Conservation (phyloP, 192 early-diverging fungal genomes). For the Phlyctochytrium planicorne region DNA sequence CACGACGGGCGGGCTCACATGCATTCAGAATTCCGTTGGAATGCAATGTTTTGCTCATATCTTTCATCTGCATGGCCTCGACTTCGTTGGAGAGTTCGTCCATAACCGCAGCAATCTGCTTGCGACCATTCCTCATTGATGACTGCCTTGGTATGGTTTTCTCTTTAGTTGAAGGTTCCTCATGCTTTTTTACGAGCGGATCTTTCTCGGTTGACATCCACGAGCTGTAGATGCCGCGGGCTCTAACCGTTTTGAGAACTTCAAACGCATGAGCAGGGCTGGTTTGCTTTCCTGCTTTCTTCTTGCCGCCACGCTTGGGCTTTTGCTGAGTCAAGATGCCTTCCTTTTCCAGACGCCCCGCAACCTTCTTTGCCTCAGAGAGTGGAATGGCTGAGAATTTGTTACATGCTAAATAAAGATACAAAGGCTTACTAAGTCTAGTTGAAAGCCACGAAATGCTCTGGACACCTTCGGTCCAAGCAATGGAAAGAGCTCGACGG, state of each 20-base stretch:
- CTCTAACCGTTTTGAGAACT: constrained; percentile 11
- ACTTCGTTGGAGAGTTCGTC: too few species aligned
- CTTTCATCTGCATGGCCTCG: too few species aligned
- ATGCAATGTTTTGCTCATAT: too few species aligned
- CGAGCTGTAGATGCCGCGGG: background rate
- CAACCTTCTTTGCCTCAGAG: constrained; percentile 14
- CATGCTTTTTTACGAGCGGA: constrained; percentile 1
- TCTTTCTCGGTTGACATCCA: constrained; percentile 1
- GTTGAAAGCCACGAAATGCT: constrained; percentile 18
- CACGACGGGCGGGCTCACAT: too few species aligned
- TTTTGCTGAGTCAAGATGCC: constrained; percentile 21
- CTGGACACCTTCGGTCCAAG: constrained; percentile 17
- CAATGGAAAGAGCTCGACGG: constrained; percentile 22
- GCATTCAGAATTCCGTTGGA: too few species aligned
- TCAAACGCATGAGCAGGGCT: constrained; percentile 3
- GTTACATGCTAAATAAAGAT: background rate
- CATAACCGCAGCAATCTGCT: too few species aligned
- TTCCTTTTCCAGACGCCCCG: constrained; percentile 20
- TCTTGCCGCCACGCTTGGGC: background rate
- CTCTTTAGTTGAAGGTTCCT: too few species aligned
- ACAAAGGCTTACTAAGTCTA: constrained; percentile 19
- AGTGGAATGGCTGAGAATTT: constrained; percentile 14
- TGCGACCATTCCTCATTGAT: too few species aligned
- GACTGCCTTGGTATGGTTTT: too few species aligned
- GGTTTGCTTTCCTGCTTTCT: constrained; percentile 14